phyloP scores from a whole-genome alignment of 2,329 filamentous ascomycete genomes.

The Beauveria bassiana region DNA sequence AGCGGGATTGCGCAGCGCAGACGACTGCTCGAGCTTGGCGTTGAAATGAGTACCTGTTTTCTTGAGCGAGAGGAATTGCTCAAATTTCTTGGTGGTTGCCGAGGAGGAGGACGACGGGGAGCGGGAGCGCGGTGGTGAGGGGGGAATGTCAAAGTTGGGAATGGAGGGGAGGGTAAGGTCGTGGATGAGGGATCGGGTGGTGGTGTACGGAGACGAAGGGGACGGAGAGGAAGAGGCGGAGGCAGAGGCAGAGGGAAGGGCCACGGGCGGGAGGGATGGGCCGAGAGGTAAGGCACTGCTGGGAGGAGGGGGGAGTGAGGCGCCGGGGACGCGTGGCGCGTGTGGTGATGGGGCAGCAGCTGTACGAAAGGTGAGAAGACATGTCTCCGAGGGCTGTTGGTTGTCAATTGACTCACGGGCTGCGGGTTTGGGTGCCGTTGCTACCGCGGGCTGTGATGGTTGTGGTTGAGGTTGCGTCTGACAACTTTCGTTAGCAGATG shows the following conservation, averaged over 20 bases:
- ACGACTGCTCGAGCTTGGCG: conserved; percentile 57
- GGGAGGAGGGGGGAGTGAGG: conserved; percentile 16
- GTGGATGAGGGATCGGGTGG: conserved; percentile 55
- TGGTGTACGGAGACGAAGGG: conserved; percentile 58
- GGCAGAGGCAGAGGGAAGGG: neutral
- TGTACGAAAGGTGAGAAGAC: no score
- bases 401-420: neutral
- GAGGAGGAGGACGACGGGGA: conserved; percentile 58
- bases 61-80: conserved; percentile 70
- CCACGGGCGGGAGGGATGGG: conserved; percentile 29
- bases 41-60: conserved; percentile 73
- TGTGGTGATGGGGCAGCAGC: neutral
- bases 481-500: neutral
- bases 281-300: conserved; percentile 26
- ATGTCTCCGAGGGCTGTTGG: no score
- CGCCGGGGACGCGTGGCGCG: conserved; percentile 10
- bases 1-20: conserved; percentile 63
- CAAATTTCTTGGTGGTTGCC: conserved; percentile 56
- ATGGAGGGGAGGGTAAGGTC: conserved; percentile 66
- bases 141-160: conserved; percentile 66
- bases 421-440: neutral
- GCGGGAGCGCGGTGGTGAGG: conserved; percentile 62
- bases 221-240: conserved; percentile 17
- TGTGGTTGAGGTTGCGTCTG: neutral
- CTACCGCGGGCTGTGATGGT: neutral